Evolutionary conservation across 2,329 filamentous ascomycete species (phyloP), one percentile per base, ranked within the genome.

Genomic region (Hirsutella minnesotensis): DNA sequence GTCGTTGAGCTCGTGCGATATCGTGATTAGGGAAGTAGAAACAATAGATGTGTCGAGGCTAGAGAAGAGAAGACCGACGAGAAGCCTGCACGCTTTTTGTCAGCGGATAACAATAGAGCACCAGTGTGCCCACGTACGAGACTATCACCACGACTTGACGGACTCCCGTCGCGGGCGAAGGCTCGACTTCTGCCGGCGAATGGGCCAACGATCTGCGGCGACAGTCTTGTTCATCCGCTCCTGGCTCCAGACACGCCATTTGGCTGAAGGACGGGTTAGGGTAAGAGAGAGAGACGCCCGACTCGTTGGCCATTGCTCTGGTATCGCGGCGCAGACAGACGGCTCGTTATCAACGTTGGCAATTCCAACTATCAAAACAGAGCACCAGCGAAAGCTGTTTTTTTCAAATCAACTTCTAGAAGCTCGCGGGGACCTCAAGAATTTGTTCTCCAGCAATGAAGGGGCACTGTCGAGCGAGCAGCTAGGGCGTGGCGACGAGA

Each of bases 31-130:
- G 3, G 74, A 74, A 1, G 74, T 77, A 13, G 73, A 74, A 15
- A 77, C 69, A 43, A 78, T 77, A 0, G 72, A 75, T 1, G 72
- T 72, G 46, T 78, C 74, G 33, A 77, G 62, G 21, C 69, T 75
- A 4, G 74, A 75, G 49, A 78, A 73, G 15, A 78, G 62, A 3
- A 78, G 63, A 3, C 74, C 73, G 3, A 68, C 48, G 9, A 76
- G 64, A 40, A 75, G 61, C 36, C 70, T 75, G 35, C 10, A 29
- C 2, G 16, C 16, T 5, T 10, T 18, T n/a, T 16, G 29, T 60
- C 40, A 60, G 50, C 8, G 18, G 9, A 3, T n/a, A 9, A 12
- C 3, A 18, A 4, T 9, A 5, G 20, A n/a, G 20, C 15, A 19
- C 8, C 12, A 15, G 40, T 3, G 10, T 35, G 16, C 16, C 18